These are phyloP conservation scores for Erythrophleum ivorense DNA, from an alignment of 331 rosid species.

Conservation along the genomic window DNA sequence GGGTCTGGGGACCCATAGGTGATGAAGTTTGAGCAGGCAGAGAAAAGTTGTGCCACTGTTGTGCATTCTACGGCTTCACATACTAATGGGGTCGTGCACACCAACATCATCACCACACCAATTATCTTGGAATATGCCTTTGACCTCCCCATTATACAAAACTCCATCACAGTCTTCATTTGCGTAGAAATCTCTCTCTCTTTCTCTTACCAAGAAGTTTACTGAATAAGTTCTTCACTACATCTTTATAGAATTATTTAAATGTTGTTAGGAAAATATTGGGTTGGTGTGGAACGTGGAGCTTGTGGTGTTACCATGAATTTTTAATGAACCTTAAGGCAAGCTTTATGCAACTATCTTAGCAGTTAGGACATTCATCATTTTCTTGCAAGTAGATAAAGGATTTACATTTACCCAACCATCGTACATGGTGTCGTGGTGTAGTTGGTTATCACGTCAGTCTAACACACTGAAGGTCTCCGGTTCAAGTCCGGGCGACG, in stretches of 20 bases:
- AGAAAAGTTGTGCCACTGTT: constrained; percentile 43
- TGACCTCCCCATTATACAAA: constrained; percentile 28
- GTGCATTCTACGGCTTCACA: constrained; percentile 52
- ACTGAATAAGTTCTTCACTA: neutral
- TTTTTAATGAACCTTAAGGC: constrained; percentile 34
- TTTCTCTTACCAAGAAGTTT: neutral
- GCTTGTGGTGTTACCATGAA: constrained; percentile 48
- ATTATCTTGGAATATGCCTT: constrained; percentile 31
- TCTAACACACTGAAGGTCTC: constrained; percentile 98
- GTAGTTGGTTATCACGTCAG: constrained; percentile 93
- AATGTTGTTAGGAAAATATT: neutral
- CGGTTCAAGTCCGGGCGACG: constrained; percentile 86
- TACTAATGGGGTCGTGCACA: constrained; percentile 13
- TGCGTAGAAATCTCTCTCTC: neutral
- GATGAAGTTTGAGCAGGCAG: constrained; percentile 58
- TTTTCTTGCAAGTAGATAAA: neutral
- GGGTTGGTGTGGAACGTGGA: constrained; percentile 55
- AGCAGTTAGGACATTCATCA: neutral
- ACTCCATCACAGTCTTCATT: neutral
- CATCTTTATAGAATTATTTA: neutral
- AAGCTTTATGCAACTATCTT: too few relatives aligned
- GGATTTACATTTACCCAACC: too few relatives aligned
- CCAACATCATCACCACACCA: constrained; percentile 29
- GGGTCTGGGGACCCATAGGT: constrained; percentile 61
- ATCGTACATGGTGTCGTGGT: constrained; percentile 49